Conservation (phyloP, 2,329 filamentous ascomycete species). For the Alternaria arborescens region DNA sequence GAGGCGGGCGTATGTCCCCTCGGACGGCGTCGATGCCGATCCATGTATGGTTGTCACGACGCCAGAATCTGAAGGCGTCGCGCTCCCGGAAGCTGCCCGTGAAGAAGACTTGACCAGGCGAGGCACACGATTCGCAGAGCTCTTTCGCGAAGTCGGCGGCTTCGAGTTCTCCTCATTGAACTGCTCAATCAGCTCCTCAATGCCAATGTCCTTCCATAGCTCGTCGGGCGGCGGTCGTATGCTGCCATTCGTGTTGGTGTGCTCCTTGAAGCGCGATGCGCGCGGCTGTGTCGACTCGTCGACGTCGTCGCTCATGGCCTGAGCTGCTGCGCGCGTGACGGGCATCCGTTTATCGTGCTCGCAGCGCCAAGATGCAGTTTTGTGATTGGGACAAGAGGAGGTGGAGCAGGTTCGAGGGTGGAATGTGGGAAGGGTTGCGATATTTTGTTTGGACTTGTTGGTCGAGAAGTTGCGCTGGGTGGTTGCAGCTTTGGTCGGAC, state of each 20-base stretch:
- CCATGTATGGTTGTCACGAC: conserved; percentile 12
- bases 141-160: conserved; percentile 21
- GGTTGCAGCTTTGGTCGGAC: conserved; percentile 1
- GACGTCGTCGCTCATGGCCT: conserved; percentile 27
- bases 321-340: conserved; percentile 13
- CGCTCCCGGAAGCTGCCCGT: conserved; percentile 5
- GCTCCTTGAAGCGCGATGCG: conserved; percentile 40
- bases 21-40: conserved; percentile 15
- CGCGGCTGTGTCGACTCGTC: conserved; percentile 34
- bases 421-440: conserved; percentile 2
- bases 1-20: conserved; percentile 41
- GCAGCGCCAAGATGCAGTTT: not conserved
- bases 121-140: conserved; percentile 7
- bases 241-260: conserved; percentile 40
- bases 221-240: conserved; percentile 44
- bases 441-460: conserved; percentile 15
- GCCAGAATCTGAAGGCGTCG: conserved; percentile 6
- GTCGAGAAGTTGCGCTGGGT: conserved; percentile 5
- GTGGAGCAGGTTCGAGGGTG: not conserved
- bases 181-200: conserved; percentile 36
- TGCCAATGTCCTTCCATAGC: conserved; percentile 38
- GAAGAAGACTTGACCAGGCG: conserved; percentile 4
- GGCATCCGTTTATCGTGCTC: conserved; percentile 10
- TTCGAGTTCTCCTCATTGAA: conserved; percentile 37
- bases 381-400: not conserved